Conservation (phyloP, 306 rosid species). For the Purshia tridentata region DNA sequence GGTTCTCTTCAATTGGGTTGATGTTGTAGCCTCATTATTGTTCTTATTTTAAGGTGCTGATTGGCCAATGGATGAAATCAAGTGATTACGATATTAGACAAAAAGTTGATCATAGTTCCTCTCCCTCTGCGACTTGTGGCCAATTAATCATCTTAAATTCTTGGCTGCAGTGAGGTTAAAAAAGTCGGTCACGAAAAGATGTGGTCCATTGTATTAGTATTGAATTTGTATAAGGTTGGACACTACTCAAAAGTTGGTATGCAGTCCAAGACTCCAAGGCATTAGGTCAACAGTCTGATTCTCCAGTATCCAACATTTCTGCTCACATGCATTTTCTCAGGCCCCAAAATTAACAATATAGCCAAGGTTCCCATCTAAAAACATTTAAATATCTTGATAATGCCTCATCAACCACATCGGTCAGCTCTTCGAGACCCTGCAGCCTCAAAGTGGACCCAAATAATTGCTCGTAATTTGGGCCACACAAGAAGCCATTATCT, state of each 20-base stretch:
- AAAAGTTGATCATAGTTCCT: too few species aligned
- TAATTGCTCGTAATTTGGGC: neutral
- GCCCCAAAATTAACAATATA: neutral
- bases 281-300: slow-evolving; percentile 16
- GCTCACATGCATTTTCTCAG: slow-evolving; percentile 3
- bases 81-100: too few species aligned
- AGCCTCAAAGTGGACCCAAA: too few species aligned
- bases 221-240: slow-evolving; percentile 16
- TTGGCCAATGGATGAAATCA: too few species aligned
- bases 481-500: neutral
- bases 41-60: too few species aligned
- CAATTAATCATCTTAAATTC: neutral
- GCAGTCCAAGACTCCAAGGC: slow-evolving; percentile 23
- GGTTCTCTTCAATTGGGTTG: too few species aligned
- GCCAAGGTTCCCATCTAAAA: too few species aligned
- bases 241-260: slow-evolving; percentile 8
- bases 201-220: slow-evolving; percentile 29
- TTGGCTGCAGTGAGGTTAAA: neutral
- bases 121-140: too few species aligned
- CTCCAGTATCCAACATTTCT: slow-evolving; percentile 17
- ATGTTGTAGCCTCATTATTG: too few species aligned
- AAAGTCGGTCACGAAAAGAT: neutral
- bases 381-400: too few species aligned
- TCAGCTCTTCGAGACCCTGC: too few species aligned
- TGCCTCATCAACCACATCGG: too few species aligned